Conservation (phyloP, 2,329 filamentous ascomycete genomes). For the Colletotrichum sp. region DNA sequence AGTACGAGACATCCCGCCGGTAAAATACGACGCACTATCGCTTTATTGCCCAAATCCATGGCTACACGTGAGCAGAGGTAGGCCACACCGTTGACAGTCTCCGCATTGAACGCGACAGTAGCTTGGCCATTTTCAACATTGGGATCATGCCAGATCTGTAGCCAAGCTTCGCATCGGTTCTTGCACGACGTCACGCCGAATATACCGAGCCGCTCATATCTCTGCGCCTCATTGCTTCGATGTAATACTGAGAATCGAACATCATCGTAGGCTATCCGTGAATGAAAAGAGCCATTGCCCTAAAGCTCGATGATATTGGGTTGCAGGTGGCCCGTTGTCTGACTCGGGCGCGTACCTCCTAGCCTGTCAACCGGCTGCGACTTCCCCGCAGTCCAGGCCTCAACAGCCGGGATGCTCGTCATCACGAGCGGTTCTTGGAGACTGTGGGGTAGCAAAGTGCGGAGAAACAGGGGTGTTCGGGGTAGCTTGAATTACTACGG, state of each 20-base stretch:
- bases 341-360: neutral
- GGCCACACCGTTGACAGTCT: neutral
- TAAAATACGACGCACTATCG: neutral
- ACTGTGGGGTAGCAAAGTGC: slow-evolving; percentile 14
- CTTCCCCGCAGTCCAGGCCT: slow-evolving; percentile 11
- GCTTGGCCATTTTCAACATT: neutral
- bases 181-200: neutral
- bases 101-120: neutral
- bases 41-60: neutral
- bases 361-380: neutral
- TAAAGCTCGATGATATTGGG: neutral
- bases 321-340: neutral
- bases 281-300: neutral
- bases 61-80: neutral
- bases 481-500: neutral
- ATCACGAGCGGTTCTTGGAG: neutral
- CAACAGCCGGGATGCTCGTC: neutral
- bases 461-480: slow-evolving; percentile 10
- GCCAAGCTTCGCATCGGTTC: neutral
- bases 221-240: neutral
- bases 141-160: neutral
- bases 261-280: neutral
- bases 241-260: neutral
- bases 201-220: neutral
- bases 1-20: neutral